Conservation (phyloP, 257 asterid genomes). For the Craterostigma plantagineum region DNA sequence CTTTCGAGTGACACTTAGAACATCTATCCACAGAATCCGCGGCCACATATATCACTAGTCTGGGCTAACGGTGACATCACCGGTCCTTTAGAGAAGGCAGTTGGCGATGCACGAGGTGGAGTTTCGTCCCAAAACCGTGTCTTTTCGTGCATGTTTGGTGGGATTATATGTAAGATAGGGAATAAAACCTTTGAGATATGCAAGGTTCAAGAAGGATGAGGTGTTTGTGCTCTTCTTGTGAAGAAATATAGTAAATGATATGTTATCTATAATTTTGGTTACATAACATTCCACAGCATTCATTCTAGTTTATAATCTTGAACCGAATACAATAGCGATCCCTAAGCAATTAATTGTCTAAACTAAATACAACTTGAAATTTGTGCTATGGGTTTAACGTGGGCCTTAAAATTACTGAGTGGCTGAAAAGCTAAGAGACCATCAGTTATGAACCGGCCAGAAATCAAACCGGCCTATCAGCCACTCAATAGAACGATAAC, state of each 20-base stretch:
- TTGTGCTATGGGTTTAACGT: no score
- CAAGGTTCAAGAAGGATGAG: conserved; percentile 35
- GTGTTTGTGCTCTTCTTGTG: no score
- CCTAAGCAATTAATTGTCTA: no score
- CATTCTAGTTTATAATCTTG: no score
- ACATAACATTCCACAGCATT: no score
- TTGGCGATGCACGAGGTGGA: conserved; percentile 37
- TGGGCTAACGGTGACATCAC: conserved; percentile 72
- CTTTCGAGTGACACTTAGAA: not conserved
- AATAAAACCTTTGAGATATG: conserved; percentile 41
- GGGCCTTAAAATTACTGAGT: no score
- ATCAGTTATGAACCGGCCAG: conserved; percentile 7
- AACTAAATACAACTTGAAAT: no score
- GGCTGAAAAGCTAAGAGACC: no score
- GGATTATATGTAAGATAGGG: conserved; percentile 72
- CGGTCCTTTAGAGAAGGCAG: conserved; percentile 31
- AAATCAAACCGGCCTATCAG: conserved; percentile 6
- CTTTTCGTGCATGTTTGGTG: conserved; percentile 48
- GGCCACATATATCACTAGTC: conserved; percentile 83
- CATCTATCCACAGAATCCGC: conserved; percentile 52
- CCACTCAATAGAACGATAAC: conserved; percentile 3
- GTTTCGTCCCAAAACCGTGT: conserved; percentile 22
- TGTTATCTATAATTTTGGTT: no score
- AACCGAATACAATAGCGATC: no score
- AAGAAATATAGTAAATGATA: no score